These are phyloP conservation scores for Phytopythium kandeliae DNA, from an alignment of 352 stramenopile species.

Conservation along the genomic window DNA sequence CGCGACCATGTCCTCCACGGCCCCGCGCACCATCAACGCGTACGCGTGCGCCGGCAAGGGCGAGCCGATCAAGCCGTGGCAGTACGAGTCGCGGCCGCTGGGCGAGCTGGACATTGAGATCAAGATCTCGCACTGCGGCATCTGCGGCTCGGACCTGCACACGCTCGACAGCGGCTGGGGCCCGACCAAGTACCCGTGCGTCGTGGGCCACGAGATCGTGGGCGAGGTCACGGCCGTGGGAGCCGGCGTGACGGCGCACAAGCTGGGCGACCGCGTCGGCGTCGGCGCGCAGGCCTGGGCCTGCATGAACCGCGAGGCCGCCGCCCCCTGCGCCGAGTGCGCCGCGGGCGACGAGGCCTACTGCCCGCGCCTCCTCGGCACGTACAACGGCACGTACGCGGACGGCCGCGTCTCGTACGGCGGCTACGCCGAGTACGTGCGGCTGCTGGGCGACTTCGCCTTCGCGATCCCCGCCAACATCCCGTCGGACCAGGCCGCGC, in stretches of 20 bases:
- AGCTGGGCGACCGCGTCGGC: conserved; percentile 60
- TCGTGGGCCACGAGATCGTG: conserved; percentile 42
- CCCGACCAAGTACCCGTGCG: conserved; percentile 23
- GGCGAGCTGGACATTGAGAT: neutral
- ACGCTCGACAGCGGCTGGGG: conserved; percentile 30
- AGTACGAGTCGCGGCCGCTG: conserved; percentile 4
- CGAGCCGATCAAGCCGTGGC: conserved; percentile 23
- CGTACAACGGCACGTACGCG: conserved; percentile 39
- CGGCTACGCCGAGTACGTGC: conserved; percentile 66
- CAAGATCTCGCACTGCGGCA: conserved; percentile 1
- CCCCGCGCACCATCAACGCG: conserved; percentile 31
- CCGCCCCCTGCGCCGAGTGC: conserved; percentile 47
- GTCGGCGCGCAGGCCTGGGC: conserved; percentile 65
- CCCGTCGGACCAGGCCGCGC: conserved; percentile 26
- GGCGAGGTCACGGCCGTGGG: conserved; percentile 20
- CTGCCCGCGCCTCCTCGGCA: conserved; percentile 39
- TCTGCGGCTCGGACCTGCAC: conserved; percentile 15
- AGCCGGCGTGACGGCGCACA: conserved; percentile 40
- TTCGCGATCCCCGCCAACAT: conserved; percentile 57
- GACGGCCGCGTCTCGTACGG: conserved; percentile 34
- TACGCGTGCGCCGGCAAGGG: conserved; percentile 31
- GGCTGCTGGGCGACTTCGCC: conserved; percentile 49
- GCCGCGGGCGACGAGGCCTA: conserved; percentile 48
- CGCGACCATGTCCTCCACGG: conserved; percentile 14
- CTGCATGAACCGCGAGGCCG: conserved; percentile 51